Evolutionary conservation across 371 early-diverging fungal species (phyloP).

Genomic region (Chytridiales sp.): DNA sequence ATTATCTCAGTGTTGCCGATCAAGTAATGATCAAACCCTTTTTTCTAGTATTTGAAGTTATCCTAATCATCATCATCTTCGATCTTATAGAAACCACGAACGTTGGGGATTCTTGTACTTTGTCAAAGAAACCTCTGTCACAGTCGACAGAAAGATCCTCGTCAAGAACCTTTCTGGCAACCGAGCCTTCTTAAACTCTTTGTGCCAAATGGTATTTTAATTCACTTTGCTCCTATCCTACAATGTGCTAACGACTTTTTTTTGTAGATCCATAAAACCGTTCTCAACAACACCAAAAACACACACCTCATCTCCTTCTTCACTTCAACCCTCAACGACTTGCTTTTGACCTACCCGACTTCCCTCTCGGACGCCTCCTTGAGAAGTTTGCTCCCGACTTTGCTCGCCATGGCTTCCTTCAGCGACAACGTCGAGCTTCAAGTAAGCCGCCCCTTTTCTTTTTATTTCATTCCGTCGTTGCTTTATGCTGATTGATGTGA

Average conservation of each 20-base stretch:
- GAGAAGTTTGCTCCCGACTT: neutral
- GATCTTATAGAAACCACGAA: neutral
- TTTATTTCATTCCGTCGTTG: neutral
- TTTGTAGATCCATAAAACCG: too few species aligned
- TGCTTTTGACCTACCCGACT: neutral
- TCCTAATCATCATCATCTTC: neutral
- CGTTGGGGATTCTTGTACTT: slow-evolving; percentile 1
- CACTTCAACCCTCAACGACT: neutral
- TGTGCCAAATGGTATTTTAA: too few species aligned
- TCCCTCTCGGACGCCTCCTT: neutral
- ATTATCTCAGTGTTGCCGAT: slow-evolving; percentile 71
- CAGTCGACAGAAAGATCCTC: neutral
- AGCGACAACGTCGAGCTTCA: neutral
- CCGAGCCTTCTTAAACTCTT: too few species aligned
- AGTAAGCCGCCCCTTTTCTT: neutral
- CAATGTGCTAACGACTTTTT: too few species aligned
- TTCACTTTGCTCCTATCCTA: too few species aligned
- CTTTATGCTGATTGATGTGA: neutral
- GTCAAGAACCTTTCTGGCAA: too few species aligned
- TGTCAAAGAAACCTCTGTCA: neutral
- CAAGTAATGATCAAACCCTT: too few species aligned
- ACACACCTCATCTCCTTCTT: neutral
- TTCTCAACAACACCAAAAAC: too few species aligned
- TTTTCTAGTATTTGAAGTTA: too few species aligned
- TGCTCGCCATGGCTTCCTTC: neutral